Percentiles rank a stretch among this genome's conserved stretches.
phyloP scores from a whole-genome alignment of 2,329 filamentous ascomycete species.

The Penicillium brevicompactum region DNA sequence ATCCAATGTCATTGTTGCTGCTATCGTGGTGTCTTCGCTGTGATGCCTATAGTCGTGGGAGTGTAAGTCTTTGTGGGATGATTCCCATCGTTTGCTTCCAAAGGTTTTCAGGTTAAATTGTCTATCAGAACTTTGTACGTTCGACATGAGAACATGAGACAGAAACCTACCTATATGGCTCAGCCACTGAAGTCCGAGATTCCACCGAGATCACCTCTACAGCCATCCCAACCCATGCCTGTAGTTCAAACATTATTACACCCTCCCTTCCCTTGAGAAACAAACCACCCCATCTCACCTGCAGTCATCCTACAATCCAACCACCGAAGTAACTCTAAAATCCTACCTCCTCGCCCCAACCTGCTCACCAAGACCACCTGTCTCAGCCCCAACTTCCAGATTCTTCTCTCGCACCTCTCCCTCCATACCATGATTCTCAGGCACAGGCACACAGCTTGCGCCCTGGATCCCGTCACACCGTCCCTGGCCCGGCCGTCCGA shows the following conservation, averaged over 20 bases:
- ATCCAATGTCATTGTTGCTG: conserved; percentile 1
- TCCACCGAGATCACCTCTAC: too few species aligned
- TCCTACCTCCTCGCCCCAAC: background rate
- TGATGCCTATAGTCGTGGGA: too few species aligned
- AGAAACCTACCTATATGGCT: too few species aligned
- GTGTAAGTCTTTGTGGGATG: too few species aligned
- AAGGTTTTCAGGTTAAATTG: too few species aligned
- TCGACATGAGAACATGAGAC: too few species aligned
- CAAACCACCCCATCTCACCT: background rate
- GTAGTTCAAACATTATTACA: background rate
- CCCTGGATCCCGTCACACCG: conserved; percentile 3
- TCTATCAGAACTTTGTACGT: too few species aligned
- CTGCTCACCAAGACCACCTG: background rate
- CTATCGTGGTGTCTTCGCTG: too few species aligned
- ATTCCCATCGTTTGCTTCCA: too few species aligned
- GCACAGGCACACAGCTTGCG: background rate
- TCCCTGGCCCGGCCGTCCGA: conserved; percentile 46
- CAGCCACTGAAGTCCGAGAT: too few species aligned
- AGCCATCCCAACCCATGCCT: background rate
- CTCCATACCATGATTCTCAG: background rate
- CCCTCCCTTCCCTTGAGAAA: background rate
- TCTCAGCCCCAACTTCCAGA: background rate
- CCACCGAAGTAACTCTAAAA: background rate
- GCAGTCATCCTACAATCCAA: background rate
- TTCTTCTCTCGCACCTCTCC: background rate